A percentile compares a stretch with the other conserved stretches of the same genome.
Evolutionary conservation across 2,329 filamentous ascomycete genomes (phyloP).

Genomic region (Fonsecaea erecta): DNA sequence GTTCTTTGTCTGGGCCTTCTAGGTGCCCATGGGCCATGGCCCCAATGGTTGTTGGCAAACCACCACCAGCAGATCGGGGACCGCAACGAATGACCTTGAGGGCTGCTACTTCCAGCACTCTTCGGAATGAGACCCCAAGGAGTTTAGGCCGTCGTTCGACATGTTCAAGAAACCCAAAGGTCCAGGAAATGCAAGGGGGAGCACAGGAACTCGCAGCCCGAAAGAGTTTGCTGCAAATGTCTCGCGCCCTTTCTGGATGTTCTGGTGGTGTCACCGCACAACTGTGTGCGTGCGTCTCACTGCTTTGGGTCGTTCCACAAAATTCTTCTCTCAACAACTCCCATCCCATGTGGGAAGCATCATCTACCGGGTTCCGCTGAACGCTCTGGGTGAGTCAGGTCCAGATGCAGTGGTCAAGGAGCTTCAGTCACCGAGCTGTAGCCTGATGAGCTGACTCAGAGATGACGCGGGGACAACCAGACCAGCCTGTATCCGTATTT

Average conservation of each 20-base stretch:
- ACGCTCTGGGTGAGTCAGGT: neutral
- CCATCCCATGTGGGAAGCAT: neutral
- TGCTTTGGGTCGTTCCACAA: neutral
- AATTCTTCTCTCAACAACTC: neutral
- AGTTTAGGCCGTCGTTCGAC: neutral
- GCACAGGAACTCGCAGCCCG: neutral
- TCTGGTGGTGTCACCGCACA: conserved; percentile 3
- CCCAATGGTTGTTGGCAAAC: no score
- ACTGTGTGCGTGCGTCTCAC: neutral
- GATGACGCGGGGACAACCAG: conserved; percentile 4
- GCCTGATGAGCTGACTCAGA: conserved; percentile 13
- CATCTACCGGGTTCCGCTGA: no score
- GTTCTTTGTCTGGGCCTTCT: neutral
- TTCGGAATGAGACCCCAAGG: neutral
- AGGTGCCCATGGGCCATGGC: neutral
- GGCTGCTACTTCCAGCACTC: neutral
- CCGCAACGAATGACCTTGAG: neutral
- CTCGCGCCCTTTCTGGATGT: neutral
- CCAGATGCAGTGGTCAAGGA: neutral
- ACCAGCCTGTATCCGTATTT: neutral
- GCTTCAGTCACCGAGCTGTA: neutral
- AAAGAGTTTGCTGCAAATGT: neutral
- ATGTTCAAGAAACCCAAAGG: neutral
- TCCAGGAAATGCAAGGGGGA: neutral
- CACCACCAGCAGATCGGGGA: neutral